Evolutionary conservation across 1,284 basidiomycete genomes (phyloP).

Genomic region (Rhodotorula sp.): DNA sequence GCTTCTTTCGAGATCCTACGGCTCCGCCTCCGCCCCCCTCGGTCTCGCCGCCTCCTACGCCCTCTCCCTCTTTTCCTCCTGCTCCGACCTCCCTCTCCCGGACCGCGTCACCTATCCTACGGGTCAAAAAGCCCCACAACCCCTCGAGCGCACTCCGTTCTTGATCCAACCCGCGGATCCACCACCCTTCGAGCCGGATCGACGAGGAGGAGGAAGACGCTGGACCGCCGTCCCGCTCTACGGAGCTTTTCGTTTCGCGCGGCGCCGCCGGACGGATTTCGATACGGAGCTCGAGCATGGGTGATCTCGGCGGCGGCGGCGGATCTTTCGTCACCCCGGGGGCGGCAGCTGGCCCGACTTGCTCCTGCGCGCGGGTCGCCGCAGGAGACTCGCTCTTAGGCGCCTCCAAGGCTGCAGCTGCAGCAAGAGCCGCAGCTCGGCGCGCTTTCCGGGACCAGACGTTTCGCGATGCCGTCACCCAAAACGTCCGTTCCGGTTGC

Average conservation of each 20-base stretch:
- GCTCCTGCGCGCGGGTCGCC: too few relatives aligned
- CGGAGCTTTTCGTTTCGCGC: not conserved
- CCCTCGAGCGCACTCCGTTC: not conserved
- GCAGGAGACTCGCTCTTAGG: too few relatives aligned
- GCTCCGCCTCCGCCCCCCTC: not conserved
- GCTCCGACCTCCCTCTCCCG: not conserved
- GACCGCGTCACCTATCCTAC: conserved; percentile 6
- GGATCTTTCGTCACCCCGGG: not conserved
- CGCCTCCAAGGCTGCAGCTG: too few relatives aligned
- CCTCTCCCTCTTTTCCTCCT: not conserved
- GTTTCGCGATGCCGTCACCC: conserved; percentile 1
- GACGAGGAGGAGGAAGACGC: not conserved
- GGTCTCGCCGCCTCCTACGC: not conserved
- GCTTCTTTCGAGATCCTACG: not conserved
- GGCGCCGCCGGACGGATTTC: not conserved
- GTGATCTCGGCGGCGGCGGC: not conserved
- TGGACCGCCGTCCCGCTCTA: not conserved
- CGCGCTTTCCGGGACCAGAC: conserved; percentile 16
- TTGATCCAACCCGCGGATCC: not conserved
- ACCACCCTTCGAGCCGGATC: not conserved
- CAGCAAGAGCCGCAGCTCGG: not conserved
- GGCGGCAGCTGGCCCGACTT: too few relatives aligned
- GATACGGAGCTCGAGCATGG: conserved; percentile 2
- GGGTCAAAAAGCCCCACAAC: conserved; percentile 8
- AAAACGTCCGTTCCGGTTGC: not conserved